Evolutionary conservation across 768 basidiomycete species (phyloP).

Genomic region (Auriscalpium microsporum): DNA sequence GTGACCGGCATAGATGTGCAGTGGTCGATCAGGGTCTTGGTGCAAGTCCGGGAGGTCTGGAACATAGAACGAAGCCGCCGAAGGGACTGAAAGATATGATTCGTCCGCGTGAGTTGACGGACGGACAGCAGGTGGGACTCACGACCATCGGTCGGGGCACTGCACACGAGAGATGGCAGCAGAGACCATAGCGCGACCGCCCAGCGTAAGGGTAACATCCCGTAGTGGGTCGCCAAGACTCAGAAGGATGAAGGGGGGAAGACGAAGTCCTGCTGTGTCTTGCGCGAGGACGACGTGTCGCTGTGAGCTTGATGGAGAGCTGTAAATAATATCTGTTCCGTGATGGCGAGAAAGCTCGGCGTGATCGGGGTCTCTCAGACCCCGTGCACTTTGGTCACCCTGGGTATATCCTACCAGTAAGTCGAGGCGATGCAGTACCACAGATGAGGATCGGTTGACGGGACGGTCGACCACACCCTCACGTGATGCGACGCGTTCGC

Average conservation of each 20-base stretch:
- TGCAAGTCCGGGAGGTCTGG: slow-evolving; percentile 66
- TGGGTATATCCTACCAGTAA: too few relatives aligned
- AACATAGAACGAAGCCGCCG: slow-evolving; percentile 82
- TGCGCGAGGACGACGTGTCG: too few relatives aligned
- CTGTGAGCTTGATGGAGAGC: too few relatives aligned
- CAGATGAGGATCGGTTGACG: too few relatives aligned
- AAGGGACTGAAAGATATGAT: slow-evolving; percentile 40
- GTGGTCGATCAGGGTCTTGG: slow-evolving; percentile 57
- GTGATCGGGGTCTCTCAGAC: too few relatives aligned
- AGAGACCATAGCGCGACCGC: neutral
- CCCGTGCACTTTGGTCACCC: too few relatives aligned
- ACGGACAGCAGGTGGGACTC: neutral
- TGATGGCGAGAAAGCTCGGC: too few relatives aligned
- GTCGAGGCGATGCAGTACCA: too few relatives aligned
- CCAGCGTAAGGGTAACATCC: neutral
- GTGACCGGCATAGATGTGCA: slow-evolving; percentile 83
- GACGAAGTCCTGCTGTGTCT: neutral
- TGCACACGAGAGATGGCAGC: neutral
- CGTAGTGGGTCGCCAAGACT: neutral
- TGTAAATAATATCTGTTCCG: too few relatives aligned
- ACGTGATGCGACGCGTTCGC: slow-evolving; percentile 24
- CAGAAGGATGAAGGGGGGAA: neutral
- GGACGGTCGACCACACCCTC: slow-evolving; percentile 3
- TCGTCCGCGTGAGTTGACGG: neutral
- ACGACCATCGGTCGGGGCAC: neutral